Conservation (phyloP, 2,329 filamentous ascomycete genomes). For the Ascocoryne sarcoides region DNA sequence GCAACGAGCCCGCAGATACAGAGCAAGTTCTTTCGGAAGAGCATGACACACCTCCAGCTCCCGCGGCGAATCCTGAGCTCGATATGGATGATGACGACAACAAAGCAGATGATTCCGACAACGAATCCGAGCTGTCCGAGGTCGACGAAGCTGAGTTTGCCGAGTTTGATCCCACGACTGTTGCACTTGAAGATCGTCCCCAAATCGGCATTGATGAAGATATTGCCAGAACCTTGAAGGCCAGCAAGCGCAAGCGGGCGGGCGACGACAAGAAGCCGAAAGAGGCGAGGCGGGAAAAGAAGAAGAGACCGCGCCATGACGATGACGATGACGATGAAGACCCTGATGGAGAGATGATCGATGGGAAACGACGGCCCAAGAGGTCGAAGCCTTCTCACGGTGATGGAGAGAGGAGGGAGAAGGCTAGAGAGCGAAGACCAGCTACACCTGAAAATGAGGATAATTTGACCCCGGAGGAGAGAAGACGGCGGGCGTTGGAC, state of each 20-base stretch:
- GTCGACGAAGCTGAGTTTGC: slow-evolving; percentile 63
- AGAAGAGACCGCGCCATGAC: slow-evolving; percentile 52
- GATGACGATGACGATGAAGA: slow-evolving; percentile 33
- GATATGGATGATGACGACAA: slow-evolving; percentile 25
- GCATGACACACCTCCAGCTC: slow-evolving; percentile 14
- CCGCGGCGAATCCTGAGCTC: slow-evolving; percentile 21
- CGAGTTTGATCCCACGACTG: slow-evolving; percentile 57
- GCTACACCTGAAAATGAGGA: slow-evolving; percentile 64
- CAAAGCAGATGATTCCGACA: slow-evolving; percentile 31
- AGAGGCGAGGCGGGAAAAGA: slow-evolving; percentile 54
- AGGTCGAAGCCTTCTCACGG: slow-evolving; percentile 33
- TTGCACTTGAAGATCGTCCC: slow-evolving; percentile 53
- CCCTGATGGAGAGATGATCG: slow-evolving; percentile 41
- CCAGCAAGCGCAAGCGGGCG: slow-evolving; percentile 54
- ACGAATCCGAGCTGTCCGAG: slow-evolving; percentile 51
- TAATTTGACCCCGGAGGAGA: slow-evolving; percentile 73
- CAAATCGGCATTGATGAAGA: slow-evolving; percentile 58
- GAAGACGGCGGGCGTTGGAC: slow-evolving; percentile 75
- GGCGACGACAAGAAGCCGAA: slow-evolving; percentile 62
- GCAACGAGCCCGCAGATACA: slow-evolving; percentile 13
- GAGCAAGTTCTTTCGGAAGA: slow-evolving; percentile 18
- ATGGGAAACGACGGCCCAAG: slow-evolving; percentile 43
- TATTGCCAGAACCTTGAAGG: slow-evolving; percentile 53
- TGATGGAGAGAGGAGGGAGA: slow-evolving; percentile 31
- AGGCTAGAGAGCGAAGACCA: slow-evolving; percentile 36